These are phyloP conservation scores for Aplosporella prunicola DNA, from an alignment of 2,329 filamentous ascomycete species.

Conservation along the genomic window DNA sequence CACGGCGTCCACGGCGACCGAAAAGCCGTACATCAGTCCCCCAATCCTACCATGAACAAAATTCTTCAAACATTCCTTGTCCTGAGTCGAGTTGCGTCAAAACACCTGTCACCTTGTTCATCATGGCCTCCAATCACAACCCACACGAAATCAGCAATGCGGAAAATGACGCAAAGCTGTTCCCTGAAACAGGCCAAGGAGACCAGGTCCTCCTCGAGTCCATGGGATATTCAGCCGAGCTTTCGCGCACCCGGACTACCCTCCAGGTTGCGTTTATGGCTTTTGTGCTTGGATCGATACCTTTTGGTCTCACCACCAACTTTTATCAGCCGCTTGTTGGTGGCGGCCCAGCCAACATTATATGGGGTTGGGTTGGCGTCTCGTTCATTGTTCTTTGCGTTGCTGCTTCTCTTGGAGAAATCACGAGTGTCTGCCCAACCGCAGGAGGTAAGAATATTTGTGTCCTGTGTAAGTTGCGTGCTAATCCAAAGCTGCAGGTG, in stretches of 20 bases:
- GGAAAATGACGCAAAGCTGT: too few species aligned
- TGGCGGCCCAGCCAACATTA: constrained; percentile 59
- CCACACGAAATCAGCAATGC: too few species aligned
- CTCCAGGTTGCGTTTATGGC: constrained; percentile 66
- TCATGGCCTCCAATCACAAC: too few species aligned
- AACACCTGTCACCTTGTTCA: too few species aligned
- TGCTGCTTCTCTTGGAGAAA: constrained; percentile 61
- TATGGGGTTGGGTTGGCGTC: constrained; percentile 63
- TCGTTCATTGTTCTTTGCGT: constrained; percentile 64
- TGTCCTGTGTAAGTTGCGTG: neutral
- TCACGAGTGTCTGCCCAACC: constrained; percentile 68
- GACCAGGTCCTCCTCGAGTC: too few species aligned
- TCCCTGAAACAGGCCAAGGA: too few species aligned
- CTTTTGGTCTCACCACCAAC: constrained; percentile 63
- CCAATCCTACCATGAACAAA: too few species aligned
- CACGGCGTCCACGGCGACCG: too few species aligned
- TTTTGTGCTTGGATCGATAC: constrained; percentile 65
- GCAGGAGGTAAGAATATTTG: too few species aligned
- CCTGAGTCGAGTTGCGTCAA: too few species aligned
- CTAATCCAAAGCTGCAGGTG: constrained; percentile 19
- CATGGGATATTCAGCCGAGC: constrained; percentile 58
- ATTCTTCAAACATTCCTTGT: too few species aligned
- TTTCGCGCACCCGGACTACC: constrained; percentile 56
- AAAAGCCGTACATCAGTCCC: too few species aligned
- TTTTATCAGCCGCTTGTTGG: constrained; percentile 57